Evolutionary conservation across 805 yeast species (phyloP), one percentile per base, ranked within the genome.

Genomic region (Brettanomyces nanus): DNA sequence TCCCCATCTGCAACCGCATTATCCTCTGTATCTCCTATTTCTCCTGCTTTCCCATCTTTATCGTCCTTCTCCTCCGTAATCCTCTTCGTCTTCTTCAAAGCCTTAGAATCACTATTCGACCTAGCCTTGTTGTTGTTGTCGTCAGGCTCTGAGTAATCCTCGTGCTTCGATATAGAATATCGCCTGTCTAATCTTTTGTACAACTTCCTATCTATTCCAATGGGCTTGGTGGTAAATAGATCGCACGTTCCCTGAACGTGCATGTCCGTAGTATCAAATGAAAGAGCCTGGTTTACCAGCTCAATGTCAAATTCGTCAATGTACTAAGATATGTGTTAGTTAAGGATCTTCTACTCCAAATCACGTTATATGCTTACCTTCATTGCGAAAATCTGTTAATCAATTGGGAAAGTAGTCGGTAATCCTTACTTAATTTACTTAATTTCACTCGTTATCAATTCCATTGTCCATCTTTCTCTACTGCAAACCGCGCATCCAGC

Each of bases 261-360:
- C 52, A 83, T 75, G 48, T 83, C 94, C 1, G 75, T 68, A 3
- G 87, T 77, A 45, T 79, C 84, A 47, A 85, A 86, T 46, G 79
- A 77, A 39, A 92, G 73, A 38, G 85, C 83, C 53, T 87, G 94
- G 54, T 87, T 87, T 28, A 92, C 82, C 48, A 82, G 71, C 58
- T 87, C 97, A n/a, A 92, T 78, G 52, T 89, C 96, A 28, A 86
- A 80, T 53, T 83, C 92, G 57, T 92, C 97, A 42, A 92, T 80
- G 62, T 85, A 92, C 90, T 87, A 18, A 13, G 11, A 5, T 11
- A 28, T n/a, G 6, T 30, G n/a, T n/a, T n/a, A n/a, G 27, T 25
- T 25, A 10, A 13, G 27, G 27, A 25, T n/a, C n/a, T n/a, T n/a
- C n/a, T n/a, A n/a, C n/a, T n/a, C n/a, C n/a, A n/a, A n/a, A n/a